These are phyloP conservation scores for Iberis amara DNA, from an alignment of 441 rosid genomes.

Conservation along the genomic window DNA sequence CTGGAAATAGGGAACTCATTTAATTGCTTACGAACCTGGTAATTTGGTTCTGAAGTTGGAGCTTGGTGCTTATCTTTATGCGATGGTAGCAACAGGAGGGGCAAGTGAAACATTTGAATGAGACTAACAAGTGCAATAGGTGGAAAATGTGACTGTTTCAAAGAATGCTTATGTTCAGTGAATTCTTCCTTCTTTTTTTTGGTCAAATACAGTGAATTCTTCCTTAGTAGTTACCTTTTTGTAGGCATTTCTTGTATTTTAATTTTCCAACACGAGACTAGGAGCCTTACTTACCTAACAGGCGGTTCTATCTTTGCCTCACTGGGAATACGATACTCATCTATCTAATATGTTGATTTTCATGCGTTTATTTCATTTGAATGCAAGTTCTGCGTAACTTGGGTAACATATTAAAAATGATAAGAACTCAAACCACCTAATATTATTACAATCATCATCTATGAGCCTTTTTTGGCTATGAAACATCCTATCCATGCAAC, in stretches of 20 bases:
- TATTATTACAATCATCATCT: neutral
- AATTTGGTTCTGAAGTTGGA: constrained; percentile 1
- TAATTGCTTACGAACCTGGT: too few species aligned
- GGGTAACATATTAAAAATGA: constrained; percentile 7
- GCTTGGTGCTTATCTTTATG: constrained; percentile 15
- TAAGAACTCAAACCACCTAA: neutral
- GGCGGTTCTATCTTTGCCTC: constrained; percentile 1
- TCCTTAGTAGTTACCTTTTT: constrained; percentile 3
- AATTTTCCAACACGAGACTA: neutral
- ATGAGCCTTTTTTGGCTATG: constrained; percentile 4
- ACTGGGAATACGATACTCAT: neutral
- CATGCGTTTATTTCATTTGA: neutral
- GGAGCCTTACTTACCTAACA: constrained; percentile 11
- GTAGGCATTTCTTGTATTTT: constrained; percentile 7
- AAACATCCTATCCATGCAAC: neutral
- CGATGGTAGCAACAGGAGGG: neutral
- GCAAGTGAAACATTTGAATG: neutral
- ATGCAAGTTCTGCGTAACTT: neutral
- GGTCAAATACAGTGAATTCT: neutral
- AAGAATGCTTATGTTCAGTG: neutral
- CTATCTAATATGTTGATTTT: constrained; percentile 7
- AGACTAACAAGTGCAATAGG: neutral
- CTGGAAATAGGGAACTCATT: neutral
- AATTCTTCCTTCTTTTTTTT: constrained; percentile 11
- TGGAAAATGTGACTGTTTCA: constrained; percentile 13